Base-by-base conservation (phyloP, 305 asterid genomes). In the Lippia alba region DNA sequence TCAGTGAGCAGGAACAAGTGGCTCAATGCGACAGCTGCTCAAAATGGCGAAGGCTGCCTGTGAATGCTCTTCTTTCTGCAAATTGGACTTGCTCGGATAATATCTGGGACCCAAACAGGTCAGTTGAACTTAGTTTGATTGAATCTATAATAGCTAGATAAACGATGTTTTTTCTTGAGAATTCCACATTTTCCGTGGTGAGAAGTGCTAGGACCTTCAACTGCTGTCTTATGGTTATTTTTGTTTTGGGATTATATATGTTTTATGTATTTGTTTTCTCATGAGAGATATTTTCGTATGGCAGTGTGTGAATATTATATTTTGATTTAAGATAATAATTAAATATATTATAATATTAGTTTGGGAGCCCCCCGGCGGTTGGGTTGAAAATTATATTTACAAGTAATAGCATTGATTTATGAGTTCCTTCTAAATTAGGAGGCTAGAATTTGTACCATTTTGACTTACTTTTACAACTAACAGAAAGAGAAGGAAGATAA, bases 21-120 rank as follows among this genome's bases (percentile, higher is more conserved):
- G 94, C 81, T 54, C 90, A 86, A 70, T 94, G 98, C 53, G 91
- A 89, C 70, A 78, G 64, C 75, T 94, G 98, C 89, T 81, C 75
- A 17, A 94, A 91, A 82, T 91, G 98, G 98, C 84, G 97, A 65
- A 85, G 85, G 67, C 72, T 94, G 86, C 98, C 98, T 14, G 59
- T 72, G 59, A 48, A 82, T 80, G 89, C 86, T 72, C 87, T 91
- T 78, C 89, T 89, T 70, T 78, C 91, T 57, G 86, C 90, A 54
- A 86, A 67, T 49, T 91, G 97, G 97, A 78, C 87, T 0, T 94
- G 98, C 76, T 78, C 88, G 3, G 91, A 87, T 71, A 91, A 91
- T 67, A 51, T 64, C 50, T 91, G 96, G 96, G 91, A 87, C 81
- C 39, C 83, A 6, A 83, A 70, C 81, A 91, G 97, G 97, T 91